Evolutionary conservation across 164 flowering plant genomes (phyloP).

Genomic region (Cinnamomum chago): DNA sequence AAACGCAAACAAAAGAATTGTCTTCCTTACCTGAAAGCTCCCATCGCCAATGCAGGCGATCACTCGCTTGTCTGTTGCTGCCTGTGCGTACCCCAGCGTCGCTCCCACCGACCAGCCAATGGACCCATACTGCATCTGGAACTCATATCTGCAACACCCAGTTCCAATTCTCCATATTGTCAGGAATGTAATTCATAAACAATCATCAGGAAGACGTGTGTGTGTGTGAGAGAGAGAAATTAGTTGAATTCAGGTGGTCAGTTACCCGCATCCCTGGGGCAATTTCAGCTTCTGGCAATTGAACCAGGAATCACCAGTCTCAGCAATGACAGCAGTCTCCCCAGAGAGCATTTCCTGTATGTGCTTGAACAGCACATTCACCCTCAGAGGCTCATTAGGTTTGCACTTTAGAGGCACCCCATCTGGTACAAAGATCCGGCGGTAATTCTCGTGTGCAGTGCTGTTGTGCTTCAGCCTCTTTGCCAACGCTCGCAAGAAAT

Average conservation of each 20-base stretch:
- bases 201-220: neutral
- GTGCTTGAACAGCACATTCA: slow-evolving; percentile 75
- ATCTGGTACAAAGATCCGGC: slow-evolving; percentile 62
- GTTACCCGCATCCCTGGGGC: slow-evolving; percentile 80
- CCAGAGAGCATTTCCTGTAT: slow-evolving; percentile 67
- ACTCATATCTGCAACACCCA: slow-evolving; percentile 10
- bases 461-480: slow-evolving; percentile 38
- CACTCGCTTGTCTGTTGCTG: slow-evolving; percentile 64
- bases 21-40: slow-evolving; percentile 65
- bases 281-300: slow-evolving; percentile 80
- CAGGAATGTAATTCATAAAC: neutral
- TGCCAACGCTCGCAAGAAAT: slow-evolving; percentile 26
- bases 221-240: neutral
- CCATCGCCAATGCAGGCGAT: slow-evolving; percentile 71
- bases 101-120: slow-evolving; percentile 97
- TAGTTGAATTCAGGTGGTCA: neutral
- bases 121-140: slow-evolving; percentile 28
- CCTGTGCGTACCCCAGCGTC: slow-evolving; percentile 88
- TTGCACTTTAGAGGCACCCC: slow-evolving; percentile 46
- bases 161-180: neutral
- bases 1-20: neutral
- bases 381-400: slow-evolving; percentile 66
- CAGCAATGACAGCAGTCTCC: slow-evolving; percentile 73
- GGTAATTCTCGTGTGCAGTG: slow-evolving; percentile 64
- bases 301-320: slow-evolving; percentile 93